phyloP scores from a whole-genome alignment of 2,329 filamentous ascomycete species.

The Penicillium sp. region DNA sequence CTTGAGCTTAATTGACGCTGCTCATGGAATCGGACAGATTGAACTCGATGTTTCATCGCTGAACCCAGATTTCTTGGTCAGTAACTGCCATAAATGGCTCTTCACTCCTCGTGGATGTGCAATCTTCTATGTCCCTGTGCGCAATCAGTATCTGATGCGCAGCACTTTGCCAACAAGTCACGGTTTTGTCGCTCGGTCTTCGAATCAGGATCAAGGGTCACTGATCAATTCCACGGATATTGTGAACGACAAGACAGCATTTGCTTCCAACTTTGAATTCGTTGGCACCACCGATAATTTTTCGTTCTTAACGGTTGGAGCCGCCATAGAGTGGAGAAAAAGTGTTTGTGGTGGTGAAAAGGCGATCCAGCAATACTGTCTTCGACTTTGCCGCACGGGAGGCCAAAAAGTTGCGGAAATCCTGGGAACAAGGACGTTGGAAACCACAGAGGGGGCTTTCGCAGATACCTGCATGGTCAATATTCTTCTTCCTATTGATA shows the following conservation, averaged over 20 bases:
- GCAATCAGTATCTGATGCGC: conserved; percentile 71
- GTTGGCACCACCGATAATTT: conserved; percentile 70
- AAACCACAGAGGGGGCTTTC: conserved; percentile 39
- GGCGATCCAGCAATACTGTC: conserved; percentile 63
- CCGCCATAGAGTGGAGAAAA: conserved; percentile 67
- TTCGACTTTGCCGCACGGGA: conserved; percentile 62
- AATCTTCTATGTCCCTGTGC: conserved; percentile 70
- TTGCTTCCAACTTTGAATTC: conserved; percentile 70
- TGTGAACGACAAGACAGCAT: conserved; percentile 52
- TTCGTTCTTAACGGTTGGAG: conserved; percentile 69
- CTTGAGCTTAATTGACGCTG: conserved; percentile 73
- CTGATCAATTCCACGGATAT: neutral
- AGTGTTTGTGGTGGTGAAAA: conserved; percentile 69
- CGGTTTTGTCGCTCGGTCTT: conserved; percentile 61
- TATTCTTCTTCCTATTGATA: conserved; percentile 65
- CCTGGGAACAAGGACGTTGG: conserved; percentile 68
- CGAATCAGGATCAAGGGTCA: neutral
- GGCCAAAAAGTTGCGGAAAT: conserved; percentile 59
- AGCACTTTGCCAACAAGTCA: conserved; percentile 75
- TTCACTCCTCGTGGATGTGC: conserved; percentile 74
- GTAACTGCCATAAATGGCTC: conserved; percentile 85
- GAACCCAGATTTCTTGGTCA: conserved; percentile 79
- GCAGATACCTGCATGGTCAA: conserved; percentile 65
- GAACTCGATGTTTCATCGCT: conserved; percentile 63
- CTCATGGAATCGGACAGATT: conserved; percentile 77